phyloP scores from a whole-genome alignment of 1,284 basidiomycete genomes.

The Moesziomyces aphidis region DNA sequence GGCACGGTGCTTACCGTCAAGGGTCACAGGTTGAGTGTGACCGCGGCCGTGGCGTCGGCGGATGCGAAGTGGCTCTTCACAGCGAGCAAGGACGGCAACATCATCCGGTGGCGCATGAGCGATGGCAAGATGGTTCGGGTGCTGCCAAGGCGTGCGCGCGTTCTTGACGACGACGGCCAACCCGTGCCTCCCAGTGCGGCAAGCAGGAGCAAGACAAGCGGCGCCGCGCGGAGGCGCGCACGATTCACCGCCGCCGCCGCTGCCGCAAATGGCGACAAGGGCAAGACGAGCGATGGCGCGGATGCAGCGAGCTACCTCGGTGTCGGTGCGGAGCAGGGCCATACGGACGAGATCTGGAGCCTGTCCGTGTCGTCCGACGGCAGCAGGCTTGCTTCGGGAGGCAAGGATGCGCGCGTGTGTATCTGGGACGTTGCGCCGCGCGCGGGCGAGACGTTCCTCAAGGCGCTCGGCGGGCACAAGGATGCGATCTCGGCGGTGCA shows the following conservation, averaged over 20 bases:
- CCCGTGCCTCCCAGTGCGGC: conserved; percentile 4
- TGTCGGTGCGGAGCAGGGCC: conserved; percentile 73
- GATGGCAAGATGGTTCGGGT: conserved; percentile 62
- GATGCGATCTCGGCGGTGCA: conserved; percentile 74
- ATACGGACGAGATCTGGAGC: conserved; percentile 85
- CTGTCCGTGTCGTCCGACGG: conserved; percentile 88
- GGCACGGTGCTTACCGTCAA: conserved; percentile 70
- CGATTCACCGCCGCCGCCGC: conserved; percentile 12
- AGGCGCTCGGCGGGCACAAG: conserved; percentile 73
- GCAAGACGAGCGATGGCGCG: conserved; percentile 10
- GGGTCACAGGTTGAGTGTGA: conserved; percentile 81
- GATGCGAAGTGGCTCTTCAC: conserved; percentile 75
- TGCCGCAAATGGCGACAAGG: conserved; percentile 1
- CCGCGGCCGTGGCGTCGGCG: conserved; percentile 78
- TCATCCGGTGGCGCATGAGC: conserved; percentile 60
- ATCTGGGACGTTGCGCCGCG: conserved; percentile 48
- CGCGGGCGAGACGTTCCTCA: conserved; percentile 73
- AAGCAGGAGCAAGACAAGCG: conserved; percentile 29
- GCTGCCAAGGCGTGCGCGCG: conserved; percentile 29
- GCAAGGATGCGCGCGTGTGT: conserved; percentile 76
- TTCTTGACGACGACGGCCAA: conserved; percentile 7
- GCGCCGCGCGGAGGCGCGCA: conserved; percentile 45
- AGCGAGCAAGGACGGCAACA: conserved; percentile 60
- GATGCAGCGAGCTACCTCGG: conserved; percentile 35
- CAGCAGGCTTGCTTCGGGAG: conserved; percentile 84